Evolutionary conservation across 768 basidiomycete genomes (phyloP), one percentile per base, ranked within the genome.

Genomic region (Megacollybia marginata): DNA sequence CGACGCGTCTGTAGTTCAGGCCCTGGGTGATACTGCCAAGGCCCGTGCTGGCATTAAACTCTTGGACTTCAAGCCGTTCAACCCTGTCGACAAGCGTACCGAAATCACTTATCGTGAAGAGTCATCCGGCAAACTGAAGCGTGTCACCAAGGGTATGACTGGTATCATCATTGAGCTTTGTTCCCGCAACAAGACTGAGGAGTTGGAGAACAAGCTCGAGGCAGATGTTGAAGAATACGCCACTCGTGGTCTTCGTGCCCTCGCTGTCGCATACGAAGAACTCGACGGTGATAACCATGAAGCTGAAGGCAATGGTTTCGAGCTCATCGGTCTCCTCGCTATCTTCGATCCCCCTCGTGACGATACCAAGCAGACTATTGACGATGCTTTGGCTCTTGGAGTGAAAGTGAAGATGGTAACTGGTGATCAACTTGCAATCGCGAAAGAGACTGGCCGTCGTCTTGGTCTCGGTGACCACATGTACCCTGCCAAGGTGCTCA

Each of bases 401-500:
- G 93, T 98, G 60, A 88, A 85, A 66, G 94, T 98, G 67, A 98
- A 98, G 86, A 98, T 98, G 95, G 95, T 97, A 53, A 98, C 95
- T n/a, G 95, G 95, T 76, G 95, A 98, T 67, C 95, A 98, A 75
- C 91, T 98, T 64, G 95, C 95, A 56, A 98, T 98, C 59, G 95
- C 95, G 34, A 98, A 98, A 80, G 95, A 98, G 70, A 97, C 95
- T 54, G 95, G 95, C 52, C 89, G 95, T 67, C 90, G 95, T 73
- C 89, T 98, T 45, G 94, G 95, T 58, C 76, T 98, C 53, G 95
- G 95, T 64, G 95, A 97, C 69, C 94, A 97, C 77, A 98, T 98
- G 95, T 97, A 96, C 76, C 85, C 95, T 40, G 89, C 94, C 49
- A 96, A 92, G 78, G 95, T 97, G n/a, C 81, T 98, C 65, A 95